Evolutionary conservation across 495 filamentous ascomycete genomes (phyloP), one percentile per base, ranked within the genome.

Genomic region (Cladorrhinum samala): DNA sequence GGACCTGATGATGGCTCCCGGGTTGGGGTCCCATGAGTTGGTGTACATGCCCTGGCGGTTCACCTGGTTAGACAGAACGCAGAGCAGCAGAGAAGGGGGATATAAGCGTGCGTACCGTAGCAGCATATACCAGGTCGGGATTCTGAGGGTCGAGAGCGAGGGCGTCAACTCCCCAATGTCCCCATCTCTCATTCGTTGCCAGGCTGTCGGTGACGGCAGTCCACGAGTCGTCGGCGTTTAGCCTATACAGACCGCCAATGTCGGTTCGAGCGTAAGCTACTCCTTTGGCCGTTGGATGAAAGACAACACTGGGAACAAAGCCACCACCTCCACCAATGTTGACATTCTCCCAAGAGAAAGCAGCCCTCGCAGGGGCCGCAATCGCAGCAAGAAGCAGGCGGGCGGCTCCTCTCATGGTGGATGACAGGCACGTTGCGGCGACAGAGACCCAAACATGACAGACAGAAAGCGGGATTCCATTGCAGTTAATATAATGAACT

Each of bases 231-330:
- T 67, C 59, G 5, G 71, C 14, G 49, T 81, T 80, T 45, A 82
- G 67, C 43, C 74, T 69, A 60, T 85, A 85, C 16, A 78, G 66
- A 19, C 82, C 80, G 7, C 82, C 82, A 58, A 85, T 84, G 54
- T 85, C 82, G 2, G 81, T 81, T 20, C 82, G 70, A 30, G 78
- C 77, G 57, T 85, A 85, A 0, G 79, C 80, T 14, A 85, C 64
- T 7, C 79, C 79, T 52, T 77, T 77, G 9, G 63, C 66, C 19
- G 68, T 77, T 8, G 79, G 80, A 50, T 83, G 78, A 59, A 82
- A 83, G 13, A 83, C 69, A 39, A 85, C 77, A 17, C 81, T 72
- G 9, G 79, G 75, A 11, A 79, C 70, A 57, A 84, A 85, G 18
- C 81, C 82, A 37, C 80, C 81, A n/a, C 81, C 81, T 11, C 78